A percentile compares a stretch with the other conserved stretches of the same genome.
Conservation (phyloP, 345 rosid species). For the Lepidium aucheri region DNA sequence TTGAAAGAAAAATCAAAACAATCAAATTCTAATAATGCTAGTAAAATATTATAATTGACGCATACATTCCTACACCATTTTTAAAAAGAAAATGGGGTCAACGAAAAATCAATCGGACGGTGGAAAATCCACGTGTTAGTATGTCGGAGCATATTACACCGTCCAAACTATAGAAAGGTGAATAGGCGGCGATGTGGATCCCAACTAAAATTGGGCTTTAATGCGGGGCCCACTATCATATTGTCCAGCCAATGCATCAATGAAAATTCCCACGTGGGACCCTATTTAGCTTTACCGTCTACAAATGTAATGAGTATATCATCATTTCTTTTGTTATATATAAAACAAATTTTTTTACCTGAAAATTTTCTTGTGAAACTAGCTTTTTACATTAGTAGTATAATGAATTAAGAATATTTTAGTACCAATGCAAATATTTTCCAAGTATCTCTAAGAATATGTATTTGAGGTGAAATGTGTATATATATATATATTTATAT, state of each 20-base stretch:
- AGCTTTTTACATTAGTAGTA: background rate
- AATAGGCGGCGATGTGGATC: slow-evolving; percentile 25
- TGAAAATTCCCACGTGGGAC: slow-evolving; percentile 11
- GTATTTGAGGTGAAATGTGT: background rate
- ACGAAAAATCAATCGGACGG: slow-evolving; percentile 10
- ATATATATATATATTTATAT: too few relatives aligned
- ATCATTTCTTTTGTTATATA: background rate
- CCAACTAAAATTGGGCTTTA: slow-evolving; percentile 17
- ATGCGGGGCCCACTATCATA: slow-evolving; percentile 14
- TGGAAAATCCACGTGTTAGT: slow-evolving; percentile 1
- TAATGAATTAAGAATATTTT: background rate
- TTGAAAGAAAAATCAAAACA: too few relatives aligned
- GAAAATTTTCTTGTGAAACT: background rate
- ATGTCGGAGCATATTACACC: slow-evolving; percentile 16
- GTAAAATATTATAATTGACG: background rate
- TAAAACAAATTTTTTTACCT: background rate
- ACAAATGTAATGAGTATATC: slow-evolving; percentile 17
- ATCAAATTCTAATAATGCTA: too few relatives aligned
- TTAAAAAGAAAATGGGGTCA: slow-evolving; percentile 1
- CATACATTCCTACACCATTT: background rate
- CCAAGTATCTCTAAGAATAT: background rate
- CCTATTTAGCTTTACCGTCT: background rate
- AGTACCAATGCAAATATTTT: background rate
- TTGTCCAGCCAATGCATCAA: slow-evolving; percentile 16
- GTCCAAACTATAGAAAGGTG: slow-evolving; percentile 12